Evolutionary conservation across 2,329 filamentous ascomycete species (phyloP), one percentile per base, ranked within the genome.

Genomic region (Aspergillus puulaauensis): DNA sequence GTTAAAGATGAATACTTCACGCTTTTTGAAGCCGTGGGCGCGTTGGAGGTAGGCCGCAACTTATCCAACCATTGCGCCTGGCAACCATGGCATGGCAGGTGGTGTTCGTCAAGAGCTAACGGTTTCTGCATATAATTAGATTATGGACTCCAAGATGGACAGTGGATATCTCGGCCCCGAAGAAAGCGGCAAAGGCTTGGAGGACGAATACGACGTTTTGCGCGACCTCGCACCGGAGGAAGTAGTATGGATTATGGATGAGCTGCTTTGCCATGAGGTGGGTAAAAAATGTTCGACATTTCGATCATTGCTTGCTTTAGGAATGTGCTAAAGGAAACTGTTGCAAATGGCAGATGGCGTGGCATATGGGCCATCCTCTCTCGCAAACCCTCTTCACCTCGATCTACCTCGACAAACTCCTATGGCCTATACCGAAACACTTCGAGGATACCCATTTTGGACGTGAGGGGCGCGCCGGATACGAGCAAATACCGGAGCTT

Each of bases 91-190:
- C 47, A 23, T n/a, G 9, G 4, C 27, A 31, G 27, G 27, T 11
- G 12, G 14, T 23, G 50, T 43, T n/a, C 43, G 5, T 24, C 45
- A 14, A n/a, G 27, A 31, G 6, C 37, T 57, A 49, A 57, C 15
- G 21, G n/a, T 19, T 43, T 37, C 21, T 52, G 14, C 37, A 14
- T 40, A 21, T 35, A 40, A 5, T 7, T 68, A 99, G 95, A 96
- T 99, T 67, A 97, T 97, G 91, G 95, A 99, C 70, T 88, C 90
- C 1, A 99, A 98, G 77, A 99, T 99, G 95, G 95, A 99, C 75
- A 97, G 91, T 70, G 95, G 95, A 27, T 92, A 89, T 64, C 80
- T 96, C 6, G 82, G 86, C 19, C 85, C 89, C 7, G 90, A 88
- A 31, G 91, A 96, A 68, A 73, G 70, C 40, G 69, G 67, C 57